These are phyloP conservation scores for Abrus precatorius DNA, from an alignment of 306 rosid species.

Conservation along the genomic window DNA sequence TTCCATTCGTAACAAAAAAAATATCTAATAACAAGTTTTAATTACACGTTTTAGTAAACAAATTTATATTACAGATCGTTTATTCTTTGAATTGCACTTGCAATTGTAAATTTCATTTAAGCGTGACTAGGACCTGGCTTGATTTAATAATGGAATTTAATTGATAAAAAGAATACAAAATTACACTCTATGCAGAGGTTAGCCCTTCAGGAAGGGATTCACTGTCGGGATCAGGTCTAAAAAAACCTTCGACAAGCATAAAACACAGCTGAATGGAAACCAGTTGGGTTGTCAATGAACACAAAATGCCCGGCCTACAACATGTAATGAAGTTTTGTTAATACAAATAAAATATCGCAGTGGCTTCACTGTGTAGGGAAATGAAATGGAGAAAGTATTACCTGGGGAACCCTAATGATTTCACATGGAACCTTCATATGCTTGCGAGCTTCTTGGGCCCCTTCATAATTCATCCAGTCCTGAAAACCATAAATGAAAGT, in stretches of 20 bases:
- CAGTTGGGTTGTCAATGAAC: slow-evolving; percentile 82
- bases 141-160: slow-evolving; percentile 26
- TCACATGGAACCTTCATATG: slow-evolving; percentile 93
- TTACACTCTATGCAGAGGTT: slow-evolving; percentile 61
- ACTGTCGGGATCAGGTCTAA: slow-evolving; percentile 61
- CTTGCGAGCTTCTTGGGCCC: slow-evolving; percentile 93
- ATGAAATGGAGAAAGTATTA: slow-evolving; percentile 45
- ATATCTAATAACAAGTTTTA: not conserved
- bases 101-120: not conserved
- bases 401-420: slow-evolving; percentile 92
- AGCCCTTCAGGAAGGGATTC: slow-evolving; percentile 82
- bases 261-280: slow-evolving; percentile 83
- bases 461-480: slow-evolving; percentile 94
- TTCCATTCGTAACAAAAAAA: slow-evolving; percentile 7
- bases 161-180: not conserved
- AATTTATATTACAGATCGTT: not conserved
- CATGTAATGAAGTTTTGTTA: slow-evolving; percentile 15
- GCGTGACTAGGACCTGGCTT: slow-evolving; percentile 32
- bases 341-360: slow-evolving; percentile 16
- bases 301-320: slow-evolving; percentile 91
- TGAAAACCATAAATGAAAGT: slow-evolving; percentile 88
- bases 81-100: slow-evolving; percentile 28
- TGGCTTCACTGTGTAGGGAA: slow-evolving; percentile 13
- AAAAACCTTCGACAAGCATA: slow-evolving; percentile 82
- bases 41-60: slow-evolving; percentile 10